Conservation (phyloP, 2,329 filamentous ascomycete species). For the Nemania diffusa region DNA sequence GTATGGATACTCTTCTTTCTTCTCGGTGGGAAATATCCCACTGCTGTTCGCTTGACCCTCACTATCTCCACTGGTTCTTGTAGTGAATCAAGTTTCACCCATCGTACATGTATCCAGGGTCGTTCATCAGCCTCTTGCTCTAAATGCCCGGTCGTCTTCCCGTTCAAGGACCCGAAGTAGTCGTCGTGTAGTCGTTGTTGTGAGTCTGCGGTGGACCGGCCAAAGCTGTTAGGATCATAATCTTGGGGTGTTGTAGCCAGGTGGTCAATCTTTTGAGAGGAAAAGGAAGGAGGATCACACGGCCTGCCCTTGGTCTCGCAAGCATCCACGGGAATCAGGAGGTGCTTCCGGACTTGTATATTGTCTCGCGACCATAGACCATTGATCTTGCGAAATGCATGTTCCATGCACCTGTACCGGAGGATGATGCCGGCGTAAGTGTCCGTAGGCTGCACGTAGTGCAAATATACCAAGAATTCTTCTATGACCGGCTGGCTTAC, state of each 20-base stretch:
- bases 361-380: conserved; percentile 94
- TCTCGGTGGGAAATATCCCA: conserved; percentile 92
- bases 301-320: conserved; percentile 83
- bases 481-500: conserved; percentile 68
- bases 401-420: conserved; percentile 86
- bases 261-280: conserved; percentile 59
- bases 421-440: conserved; percentile 92
- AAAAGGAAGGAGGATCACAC: conserved; percentile 63
- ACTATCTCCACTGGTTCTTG: conserved; percentile 82
- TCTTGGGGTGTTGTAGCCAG: conserved; percentile 60
- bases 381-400: conserved; percentile 86
- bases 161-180: conserved; percentile 56
- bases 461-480: conserved; percentile 89
- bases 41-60: conserved; percentile 79
- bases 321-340: conserved; percentile 88
- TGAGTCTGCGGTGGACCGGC: conserved; percentile 36
- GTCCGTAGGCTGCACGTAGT: conserved; percentile 83
- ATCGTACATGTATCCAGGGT: conserved; percentile 87
- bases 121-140: conserved; percentile 65
- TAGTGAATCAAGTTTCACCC: conserved; percentile 81
- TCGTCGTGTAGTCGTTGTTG: conserved; percentile 52
- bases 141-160: conserved; percentile 44
- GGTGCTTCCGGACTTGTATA: conserved; percentile 82
- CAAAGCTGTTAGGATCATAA: conserved; percentile 42
- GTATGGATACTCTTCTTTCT: conserved; percentile 83